Conservation (phyloP, 2,329 filamentous ascomycete species). For the Aspergillus sp. region DNA sequence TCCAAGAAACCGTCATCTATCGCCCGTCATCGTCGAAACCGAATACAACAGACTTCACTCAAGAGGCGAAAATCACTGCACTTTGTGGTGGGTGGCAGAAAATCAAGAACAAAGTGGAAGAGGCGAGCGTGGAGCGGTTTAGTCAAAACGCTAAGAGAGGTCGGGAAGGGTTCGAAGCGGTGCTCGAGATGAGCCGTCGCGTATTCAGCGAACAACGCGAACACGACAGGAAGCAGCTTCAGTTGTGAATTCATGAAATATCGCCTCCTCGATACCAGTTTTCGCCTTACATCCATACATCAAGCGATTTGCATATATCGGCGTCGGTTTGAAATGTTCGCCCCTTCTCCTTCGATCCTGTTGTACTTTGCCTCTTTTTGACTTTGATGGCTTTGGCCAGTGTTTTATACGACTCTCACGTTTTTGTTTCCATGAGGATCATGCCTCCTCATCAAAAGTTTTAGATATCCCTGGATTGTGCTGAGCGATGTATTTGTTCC, state of each 20-base stretch:
- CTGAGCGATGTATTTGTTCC: neutral
- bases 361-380: neutral
- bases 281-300: conserved; percentile 11
- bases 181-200: conserved; percentile 83
- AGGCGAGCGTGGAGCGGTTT: conserved; percentile 80
- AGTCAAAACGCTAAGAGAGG: conserved; percentile 85
- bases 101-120: conserved; percentile 93
- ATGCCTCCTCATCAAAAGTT: conserved; percentile 6
- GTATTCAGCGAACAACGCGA: conserved; percentile 87
- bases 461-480: neutral
- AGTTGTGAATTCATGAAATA: conserved; percentile 10
- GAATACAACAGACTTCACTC: conserved; percentile 66
- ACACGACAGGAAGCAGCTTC: conserved; percentile 42
- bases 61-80: conserved; percentile 87
- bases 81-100: conserved; percentile 95
- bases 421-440: conserved; percentile 4
- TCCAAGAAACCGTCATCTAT: conserved; percentile 90
- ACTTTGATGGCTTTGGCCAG: neutral
- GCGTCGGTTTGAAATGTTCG: conserved; percentile 14
- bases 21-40: conserved; percentile 49
- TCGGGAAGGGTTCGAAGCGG: conserved; percentile 88
- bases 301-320: conserved; percentile 26
- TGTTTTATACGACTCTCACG: conserved; percentile 1
- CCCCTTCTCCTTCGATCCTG: neutral
- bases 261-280: neutral